Evolutionary conservation across 2,329 filamentous ascomycete species (phyloP), one percentile per base, ranked within the genome.

Genomic region (Colletotrichum sp.): DNA sequence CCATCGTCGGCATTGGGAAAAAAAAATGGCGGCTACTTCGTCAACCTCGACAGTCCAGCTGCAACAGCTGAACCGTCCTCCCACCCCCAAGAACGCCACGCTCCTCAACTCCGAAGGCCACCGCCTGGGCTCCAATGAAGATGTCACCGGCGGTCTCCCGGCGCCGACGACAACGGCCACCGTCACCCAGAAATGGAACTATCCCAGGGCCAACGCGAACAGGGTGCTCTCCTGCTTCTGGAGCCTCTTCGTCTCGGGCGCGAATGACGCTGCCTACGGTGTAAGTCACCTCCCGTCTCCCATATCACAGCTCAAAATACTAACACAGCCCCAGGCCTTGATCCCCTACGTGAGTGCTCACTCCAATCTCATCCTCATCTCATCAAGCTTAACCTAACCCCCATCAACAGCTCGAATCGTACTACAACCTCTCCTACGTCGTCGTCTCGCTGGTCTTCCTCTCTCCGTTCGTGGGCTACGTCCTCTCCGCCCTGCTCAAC

Each of bases 391-490:
- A 66, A 83, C 8, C 79, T 84, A 61, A 28, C 25, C 4, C 3
- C 28, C 3, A 6, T 6, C 43, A 52, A 6, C 65, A 81, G 78
- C 71, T 82, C 15, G 78, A 80, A 69, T 60, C n/a, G 5, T 93
- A 93, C 84, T 94, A 94, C 83, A 69, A 85, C 66, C 85, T 94
- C 67, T 87, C 85, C 62, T 94, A 94, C 81, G 87, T 90, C 2
- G 83, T 93, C 67, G 88, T 94, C 5, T 93, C 93, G 0, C 86
- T 94, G 1, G 84, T 94, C 48, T 94, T 94, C 80, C 85, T 95
- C 5, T 89, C 91, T 0, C 92, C 92, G 0, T 91, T 94, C 48
- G 84, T 90, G 3, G 93, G 93, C 36, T 94, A 94, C 82, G 88
- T 90, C 18, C 79, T 89, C 3, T 91, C 92, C 0, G 92, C 93